Conservation (phyloP, 2,329 filamentous ascomycete species). For the Lachnellula suecica region DNA sequence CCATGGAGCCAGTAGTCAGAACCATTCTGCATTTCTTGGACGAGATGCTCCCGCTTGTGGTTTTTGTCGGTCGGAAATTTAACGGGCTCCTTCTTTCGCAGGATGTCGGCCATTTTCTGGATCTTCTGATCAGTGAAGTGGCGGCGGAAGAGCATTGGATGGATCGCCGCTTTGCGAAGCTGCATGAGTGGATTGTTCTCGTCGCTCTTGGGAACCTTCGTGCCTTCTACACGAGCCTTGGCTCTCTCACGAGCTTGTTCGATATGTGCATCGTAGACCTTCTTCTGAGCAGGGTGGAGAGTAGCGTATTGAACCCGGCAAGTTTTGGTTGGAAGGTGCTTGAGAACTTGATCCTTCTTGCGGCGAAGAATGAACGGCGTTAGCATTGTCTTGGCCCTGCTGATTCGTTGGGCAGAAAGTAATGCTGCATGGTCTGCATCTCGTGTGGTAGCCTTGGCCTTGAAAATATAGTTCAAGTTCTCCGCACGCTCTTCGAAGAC, state of each 20-base stretch:
- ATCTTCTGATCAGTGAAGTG: slow-evolving; percentile 76
- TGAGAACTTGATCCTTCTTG: slow-evolving; percentile 90
- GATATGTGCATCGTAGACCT: slow-evolving; percentile 72
- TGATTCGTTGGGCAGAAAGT: slow-evolving; percentile 82
- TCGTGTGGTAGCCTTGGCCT: slow-evolving; percentile 82
- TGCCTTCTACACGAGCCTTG: slow-evolving; percentile 53
- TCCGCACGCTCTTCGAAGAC: slow-evolving; percentile 78
- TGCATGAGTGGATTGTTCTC: slow-evolving; percentile 81
- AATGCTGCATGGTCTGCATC: slow-evolving; percentile 79
- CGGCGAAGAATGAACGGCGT: slow-evolving; percentile 92
- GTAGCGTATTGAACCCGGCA: slow-evolving; percentile 78
- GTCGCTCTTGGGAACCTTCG: slow-evolving; percentile 48
- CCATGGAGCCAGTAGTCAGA: slow-evolving; percentile 67
- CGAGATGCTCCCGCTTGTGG: slow-evolving; percentile 48
- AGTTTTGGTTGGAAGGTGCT: slow-evolving; percentile 77
- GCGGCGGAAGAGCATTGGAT: slow-evolving; percentile 82
- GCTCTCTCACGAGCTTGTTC: slow-evolving; percentile 59
- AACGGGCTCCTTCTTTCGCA: slow-evolving; percentile 67
- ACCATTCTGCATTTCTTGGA: slow-evolving; percentile 54
- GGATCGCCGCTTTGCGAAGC: slow-evolving; percentile 87
- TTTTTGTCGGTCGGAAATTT: slow-evolving; percentile 45
- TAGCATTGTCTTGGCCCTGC: slow-evolving; percentile 85
- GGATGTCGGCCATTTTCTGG: slow-evolving; percentile 72
- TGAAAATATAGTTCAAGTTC: slow-evolving; percentile 84
- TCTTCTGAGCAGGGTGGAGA: slow-evolving; percentile 69